Percentiles rank a stretch among this genome's conserved stretches.
These are phyloP conservation scores for Nothophytophthora sp. DNA, from an alignment of 352 stramenopile genomes.

Conservation along the genomic window DNA sequence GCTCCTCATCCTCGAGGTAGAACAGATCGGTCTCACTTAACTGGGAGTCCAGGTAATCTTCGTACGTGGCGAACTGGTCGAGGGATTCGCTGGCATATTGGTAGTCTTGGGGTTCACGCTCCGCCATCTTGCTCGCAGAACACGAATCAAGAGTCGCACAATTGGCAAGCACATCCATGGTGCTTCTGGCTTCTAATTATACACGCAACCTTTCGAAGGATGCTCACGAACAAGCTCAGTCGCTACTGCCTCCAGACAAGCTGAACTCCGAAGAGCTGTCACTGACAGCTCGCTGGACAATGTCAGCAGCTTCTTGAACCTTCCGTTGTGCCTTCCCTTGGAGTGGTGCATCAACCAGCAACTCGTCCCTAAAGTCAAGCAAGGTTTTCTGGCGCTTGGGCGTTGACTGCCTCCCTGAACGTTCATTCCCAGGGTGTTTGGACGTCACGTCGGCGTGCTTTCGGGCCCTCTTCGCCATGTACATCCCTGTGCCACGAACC, in stretches of 20 bases:
- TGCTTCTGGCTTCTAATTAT: too few species aligned
- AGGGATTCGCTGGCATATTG: constrained; percentile 82
- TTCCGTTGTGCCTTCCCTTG: not conserved
- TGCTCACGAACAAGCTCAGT: not conserved
- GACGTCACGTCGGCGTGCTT: not conserved
- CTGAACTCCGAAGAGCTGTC: constrained; percentile 4
- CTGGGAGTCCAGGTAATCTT: constrained; percentile 95
- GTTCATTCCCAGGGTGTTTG: not conserved
- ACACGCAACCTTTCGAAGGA: too few species aligned
- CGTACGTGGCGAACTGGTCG: constrained; percentile 92
- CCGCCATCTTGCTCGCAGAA: constrained; percentile 31
- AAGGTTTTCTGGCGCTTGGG: not conserved
- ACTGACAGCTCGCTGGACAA: too few species aligned
- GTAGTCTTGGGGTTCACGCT: constrained; percentile 61
- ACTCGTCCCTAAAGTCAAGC: not conserved
- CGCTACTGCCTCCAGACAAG: not conserved
- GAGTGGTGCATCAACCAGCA: not conserved
- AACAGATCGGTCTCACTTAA: constrained; percentile 93
- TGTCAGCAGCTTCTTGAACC: not conserved
- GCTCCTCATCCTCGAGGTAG: constrained; percentile 94
- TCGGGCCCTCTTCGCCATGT: not conserved
- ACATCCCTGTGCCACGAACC: not conserved
- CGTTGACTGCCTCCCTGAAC: not conserved
- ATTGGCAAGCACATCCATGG: too few species aligned
- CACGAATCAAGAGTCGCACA: constrained; percentile 9